These are phyloP conservation scores for Dactylellina cionopaga DNA, from an alignment of 2,329 filamentous ascomycete species.

Conservation along the genomic window DNA sequence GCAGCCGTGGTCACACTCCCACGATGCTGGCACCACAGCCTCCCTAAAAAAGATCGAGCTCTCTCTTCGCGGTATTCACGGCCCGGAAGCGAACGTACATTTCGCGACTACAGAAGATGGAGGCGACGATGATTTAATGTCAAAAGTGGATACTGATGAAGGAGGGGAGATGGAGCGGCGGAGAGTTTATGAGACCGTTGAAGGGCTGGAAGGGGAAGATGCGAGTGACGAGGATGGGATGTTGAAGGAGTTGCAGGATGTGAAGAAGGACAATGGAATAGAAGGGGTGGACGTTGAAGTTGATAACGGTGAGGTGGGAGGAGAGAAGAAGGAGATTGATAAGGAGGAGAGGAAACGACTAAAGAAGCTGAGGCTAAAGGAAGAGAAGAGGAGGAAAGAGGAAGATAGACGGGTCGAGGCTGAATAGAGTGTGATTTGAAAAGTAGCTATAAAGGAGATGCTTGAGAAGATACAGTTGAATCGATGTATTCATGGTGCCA, in stretches of 20 bases:
- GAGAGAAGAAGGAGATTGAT: slow-evolving; percentile 14
- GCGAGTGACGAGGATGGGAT: slow-evolving; percentile 20
- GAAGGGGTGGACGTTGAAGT: not conserved
- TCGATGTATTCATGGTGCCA: no score
- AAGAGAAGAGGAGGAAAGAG: slow-evolving; percentile 18
- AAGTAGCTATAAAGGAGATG: no score
- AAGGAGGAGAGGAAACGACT: slow-evolving; percentile 21
- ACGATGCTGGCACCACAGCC: slow-evolving; percentile 41
- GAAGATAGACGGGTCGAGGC: slow-evolving; percentile 22
- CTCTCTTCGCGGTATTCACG: slow-evolving; percentile 43
- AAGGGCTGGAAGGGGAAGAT: slow-evolving; percentile 38
- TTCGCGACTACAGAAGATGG: slow-evolving; percentile 4
- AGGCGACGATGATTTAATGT: slow-evolving; percentile 5
- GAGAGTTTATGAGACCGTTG: slow-evolving; percentile 51
- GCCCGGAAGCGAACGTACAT: slow-evolving; percentile 29
- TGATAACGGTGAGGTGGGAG: slow-evolving; percentile 14
- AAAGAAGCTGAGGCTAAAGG: slow-evolving; percentile 16
- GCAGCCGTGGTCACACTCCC: slow-evolving; percentile 48
- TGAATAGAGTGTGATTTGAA: slow-evolving; percentile 12
- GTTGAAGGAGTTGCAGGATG: slow-evolving; percentile 33
- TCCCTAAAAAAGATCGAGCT: slow-evolving; percentile 51
- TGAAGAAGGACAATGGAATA: slow-evolving; percentile 12
- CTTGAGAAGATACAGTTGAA: no score
- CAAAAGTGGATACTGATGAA: slow-evolving; percentile 37
- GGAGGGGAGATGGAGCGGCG: slow-evolving; percentile 40